Evolutionary conservation across 192 early-diverging fungal genomes (phyloP), one percentile per base, ranked within the genome.

Genomic region (Pilaira anomala): DNA sequence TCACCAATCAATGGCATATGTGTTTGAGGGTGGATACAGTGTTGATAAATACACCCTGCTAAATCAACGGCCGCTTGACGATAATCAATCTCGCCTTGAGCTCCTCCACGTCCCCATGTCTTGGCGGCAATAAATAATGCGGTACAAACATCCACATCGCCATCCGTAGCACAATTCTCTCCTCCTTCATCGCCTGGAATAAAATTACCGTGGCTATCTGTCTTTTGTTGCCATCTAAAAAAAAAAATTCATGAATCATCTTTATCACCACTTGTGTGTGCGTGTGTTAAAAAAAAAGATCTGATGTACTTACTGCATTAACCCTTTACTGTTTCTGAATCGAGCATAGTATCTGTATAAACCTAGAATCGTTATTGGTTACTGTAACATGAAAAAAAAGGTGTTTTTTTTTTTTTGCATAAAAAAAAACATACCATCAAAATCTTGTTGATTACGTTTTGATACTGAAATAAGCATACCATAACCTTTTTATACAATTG

Each of bases 81-180:
- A 50, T 83, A 83, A 46, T 82, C 80, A 21, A 74, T 61, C 42
- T 69, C 67, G 1, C 63, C 62, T 0, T 69, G 36, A 25, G 67
- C 57, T 2, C 73, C 74, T 40, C 74, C 65, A 33, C 67, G 68
- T 33, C 71, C 71, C 80, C 80, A 83, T 25, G 74, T 58, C 18
- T 65, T 63, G 3, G 73, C 66, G 0, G 80, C 80, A 24, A 80
- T 66, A 48, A 83, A 83, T 13, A 83, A 49, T 1, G 80, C 76
- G 19, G 80, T 79, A 6, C 76, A 76, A 60, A 83, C 74, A 62
- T 83, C 80, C 13, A 83, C 73, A 65, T 83, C 80, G 7, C 80
- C 80, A 48, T 83, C 80, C 0, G 80, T 83, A 5, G 80, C 80
- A 57, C 78, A 78, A 48, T 83, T 77, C 6, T 60, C 39, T 4